phyloP scores from a whole-genome alignment of 2,329 filamentous ascomycete species.

The Cytospora chrysosperma region DNA sequence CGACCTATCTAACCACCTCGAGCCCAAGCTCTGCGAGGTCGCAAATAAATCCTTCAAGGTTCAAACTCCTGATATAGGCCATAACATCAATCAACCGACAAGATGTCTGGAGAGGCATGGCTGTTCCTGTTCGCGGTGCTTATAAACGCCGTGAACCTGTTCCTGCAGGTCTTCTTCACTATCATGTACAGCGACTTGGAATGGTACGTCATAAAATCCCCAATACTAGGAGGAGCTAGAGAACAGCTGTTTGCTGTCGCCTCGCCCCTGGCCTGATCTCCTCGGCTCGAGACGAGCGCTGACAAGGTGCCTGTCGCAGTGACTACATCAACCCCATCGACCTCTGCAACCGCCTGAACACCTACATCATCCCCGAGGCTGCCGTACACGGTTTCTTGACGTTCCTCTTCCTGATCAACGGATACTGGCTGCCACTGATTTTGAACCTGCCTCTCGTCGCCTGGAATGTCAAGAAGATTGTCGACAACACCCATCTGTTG shows the following conservation, averaged over 20 bases:
- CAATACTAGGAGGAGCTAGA: not conserved
- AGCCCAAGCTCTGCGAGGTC: constrained; percentile 10
- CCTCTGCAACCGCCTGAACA: constrained; percentile 99
- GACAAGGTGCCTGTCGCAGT: constrained; percentile 46
- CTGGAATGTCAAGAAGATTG: constrained; percentile 97
- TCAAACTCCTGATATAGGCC: not conserved
- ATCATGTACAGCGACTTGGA: constrained; percentile 99
- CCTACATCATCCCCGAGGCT: constrained; percentile 98
- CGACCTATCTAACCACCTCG: not conserved
- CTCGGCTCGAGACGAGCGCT: constrained; percentile 11
- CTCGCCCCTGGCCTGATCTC: not conserved
- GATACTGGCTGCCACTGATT: constrained; percentile 92
- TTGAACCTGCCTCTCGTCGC: constrained; percentile 88
- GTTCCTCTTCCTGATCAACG: constrained; percentile 94
- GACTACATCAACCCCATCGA: constrained; percentile 99
- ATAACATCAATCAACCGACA: constrained; percentile 31
- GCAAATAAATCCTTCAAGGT: constrained; percentile 1
- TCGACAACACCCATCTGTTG: constrained; percentile 94
- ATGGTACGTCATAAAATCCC: constrained; percentile 63
- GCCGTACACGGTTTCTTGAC: constrained; percentile 96
- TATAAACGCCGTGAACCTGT: constrained; percentile 99
- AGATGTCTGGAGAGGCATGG: constrained; percentile 97
- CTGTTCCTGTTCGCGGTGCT: constrained; percentile 96
- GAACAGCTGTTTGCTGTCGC: not conserved
- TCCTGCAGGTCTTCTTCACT: constrained; percentile 99